Conservation (phyloP, 2,329 filamentous ascomycete species). For the Colletotrichum sp. region DNA sequence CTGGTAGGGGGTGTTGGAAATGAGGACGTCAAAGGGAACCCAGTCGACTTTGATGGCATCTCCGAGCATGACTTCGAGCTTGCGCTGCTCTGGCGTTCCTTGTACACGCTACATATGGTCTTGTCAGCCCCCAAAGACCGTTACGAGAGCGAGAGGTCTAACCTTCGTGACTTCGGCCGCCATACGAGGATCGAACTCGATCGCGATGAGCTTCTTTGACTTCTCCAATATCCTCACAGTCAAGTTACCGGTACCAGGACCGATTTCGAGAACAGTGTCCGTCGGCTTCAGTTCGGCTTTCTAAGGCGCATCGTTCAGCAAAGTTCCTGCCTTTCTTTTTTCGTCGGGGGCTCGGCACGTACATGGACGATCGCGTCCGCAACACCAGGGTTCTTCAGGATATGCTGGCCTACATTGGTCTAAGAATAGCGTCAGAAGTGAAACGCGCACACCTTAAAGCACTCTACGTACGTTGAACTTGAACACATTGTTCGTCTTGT, state of each 20-base stretch:
- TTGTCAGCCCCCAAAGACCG: constrained; percentile 61
- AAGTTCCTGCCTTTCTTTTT: not conserved
- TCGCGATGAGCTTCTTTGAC: constrained; percentile 80
- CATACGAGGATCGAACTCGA: constrained; percentile 96
- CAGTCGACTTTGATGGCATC: constrained; percentile 63
- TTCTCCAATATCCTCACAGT: constrained; percentile 89
- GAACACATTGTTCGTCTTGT: constrained; percentile 79
- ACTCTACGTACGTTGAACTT: constrained; percentile 83
- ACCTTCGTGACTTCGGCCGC: constrained; percentile 91
- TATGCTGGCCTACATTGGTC: constrained; percentile 61
- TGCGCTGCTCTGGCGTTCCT: constrained; percentile 82
- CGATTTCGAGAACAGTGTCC: constrained; percentile 89
- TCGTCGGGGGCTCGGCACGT: constrained; percentile 2
- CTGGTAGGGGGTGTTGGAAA: constrained; percentile 71
- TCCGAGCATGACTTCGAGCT: constrained; percentile 86
- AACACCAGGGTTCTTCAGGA: constrained; percentile 90
- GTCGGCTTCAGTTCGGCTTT: constrained; percentile 92
- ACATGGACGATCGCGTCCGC: constrained; percentile 68
- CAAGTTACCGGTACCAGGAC: constrained; percentile 87
- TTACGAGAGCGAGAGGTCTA: not conserved
- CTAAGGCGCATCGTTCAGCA: constrained; percentile 46
- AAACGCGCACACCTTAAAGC: constrained; percentile 41
- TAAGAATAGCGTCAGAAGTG: not conserved
- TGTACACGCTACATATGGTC: constrained; percentile 80
- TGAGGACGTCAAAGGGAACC: constrained; percentile 82